Evolutionary conservation across 2,329 filamentous ascomycete genomes (phyloP), one percentile per base, ranked within the genome.

Genomic region (Pseudocercospora cruenta): DNA sequence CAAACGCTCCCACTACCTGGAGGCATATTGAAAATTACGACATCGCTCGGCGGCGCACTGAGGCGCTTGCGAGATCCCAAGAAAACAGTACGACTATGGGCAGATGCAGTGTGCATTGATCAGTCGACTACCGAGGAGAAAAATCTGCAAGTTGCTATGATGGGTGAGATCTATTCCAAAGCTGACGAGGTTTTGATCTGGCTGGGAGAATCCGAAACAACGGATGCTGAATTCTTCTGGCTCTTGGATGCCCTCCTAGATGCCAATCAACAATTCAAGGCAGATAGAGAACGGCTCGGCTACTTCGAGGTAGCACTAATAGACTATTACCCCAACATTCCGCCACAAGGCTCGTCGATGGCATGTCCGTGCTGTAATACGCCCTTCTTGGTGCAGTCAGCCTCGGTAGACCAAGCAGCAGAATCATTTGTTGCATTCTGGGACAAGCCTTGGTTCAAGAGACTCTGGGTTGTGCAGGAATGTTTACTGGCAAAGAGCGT

Each of bases 91-190:
- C n/a, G 45, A 24, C 19, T 49, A 10, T 64, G 55, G 62, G 58
- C 51, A 31, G 62, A 64, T 26, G 55, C 62, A 1, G 39, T 64
- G 10, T 64, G 62, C 19, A 64, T 64, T 21, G 45, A 64, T 16
- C 62, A 64, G 57, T 8, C 45, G 4, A 10, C n/a, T 4, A 60
- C 28, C 31, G 54, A 58, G 9, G 55, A 54, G 28, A 22, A 39
- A 14, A 55, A 64, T 19, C 39, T 43, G 10, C 62, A 64, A 14
- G 55, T 64, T 19, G 39, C 39, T 12, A 21, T 59, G 39, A 64
- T 64, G 62, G 51, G 43, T 31, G 28, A 59, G 26, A 64, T 64
- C 16, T 64, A 59, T 19, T 43, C 19, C 12, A n/a, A 26, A 26
- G 62, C 62, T n/a, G 55, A 19, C 8, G 36, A 54, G 12, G 55